Percentiles rank a stretch among this genome's conserved stretches.
These are phyloP conservation scores for Phoenix roebelenii DNA, from an alignment of 176 grass and related monocot genomes.

Conservation along the genomic window DNA sequence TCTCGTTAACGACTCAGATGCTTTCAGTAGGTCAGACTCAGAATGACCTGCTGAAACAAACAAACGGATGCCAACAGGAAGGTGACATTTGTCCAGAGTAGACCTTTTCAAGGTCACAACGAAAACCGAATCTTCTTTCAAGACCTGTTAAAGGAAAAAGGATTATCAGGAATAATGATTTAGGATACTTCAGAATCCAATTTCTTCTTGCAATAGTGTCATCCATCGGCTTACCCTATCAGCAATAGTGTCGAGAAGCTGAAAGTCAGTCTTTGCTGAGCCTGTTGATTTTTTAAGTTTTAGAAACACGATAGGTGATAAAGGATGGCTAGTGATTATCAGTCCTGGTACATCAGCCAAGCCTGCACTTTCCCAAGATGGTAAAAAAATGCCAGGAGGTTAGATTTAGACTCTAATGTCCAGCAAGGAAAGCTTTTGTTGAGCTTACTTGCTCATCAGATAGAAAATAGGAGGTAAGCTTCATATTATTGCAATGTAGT, in stretches of 20 bases:
- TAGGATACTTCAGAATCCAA: neutral
- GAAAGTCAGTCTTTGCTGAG: constrained; percentile 35
- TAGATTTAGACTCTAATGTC: too few relatives aligned
- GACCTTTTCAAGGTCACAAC: constrained; percentile 10
- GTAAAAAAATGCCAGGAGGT: too few relatives aligned
- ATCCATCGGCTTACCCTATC: constrained; percentile 31
- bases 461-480: too few relatives aligned
- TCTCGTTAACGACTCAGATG: constrained; percentile 1
- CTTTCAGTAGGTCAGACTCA: constrained; percentile 5
- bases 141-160: neutral
- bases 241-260: constrained; percentile 63
- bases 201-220: neutral
- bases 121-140: constrained; percentile 17
- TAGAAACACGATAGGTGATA: constrained; percentile 71
- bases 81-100: constrained; percentile 11
- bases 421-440: too few relatives aligned
- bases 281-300: constrained; percentile 75
- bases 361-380: constrained; percentile 28
- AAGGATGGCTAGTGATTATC: constrained; percentile 56
- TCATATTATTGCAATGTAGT: neutral
- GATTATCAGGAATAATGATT: neutral
- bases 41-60: constrained; percentile 18
- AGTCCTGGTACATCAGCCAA: constrained; percentile 53
- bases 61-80: constrained; percentile 10
- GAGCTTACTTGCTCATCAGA: too few relatives aligned